These are phyloP conservation scores for Barnettozyma pratensis DNA, from an alignment of 805 yeast species.

Conservation along the genomic window DNA sequence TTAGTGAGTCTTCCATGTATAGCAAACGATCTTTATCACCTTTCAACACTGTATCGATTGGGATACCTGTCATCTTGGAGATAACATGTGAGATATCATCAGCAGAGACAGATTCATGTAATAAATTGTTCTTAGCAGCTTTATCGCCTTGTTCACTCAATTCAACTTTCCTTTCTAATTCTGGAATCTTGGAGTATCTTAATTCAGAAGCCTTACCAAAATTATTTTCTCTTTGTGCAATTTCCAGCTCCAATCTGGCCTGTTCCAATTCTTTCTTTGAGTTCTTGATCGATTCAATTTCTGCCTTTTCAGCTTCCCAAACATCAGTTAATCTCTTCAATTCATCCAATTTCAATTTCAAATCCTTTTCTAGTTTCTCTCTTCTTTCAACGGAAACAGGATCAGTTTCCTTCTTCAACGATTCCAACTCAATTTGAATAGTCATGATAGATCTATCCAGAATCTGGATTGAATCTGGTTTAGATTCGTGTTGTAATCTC, in stretches of 20 bases:
- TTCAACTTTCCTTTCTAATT: conserved; percentile 58
- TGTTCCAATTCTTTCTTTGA: conserved; percentile 81
- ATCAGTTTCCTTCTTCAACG: conserved; percentile 89
- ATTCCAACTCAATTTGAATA: conserved; percentile 90
- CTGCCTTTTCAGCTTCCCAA: conserved; percentile 82
- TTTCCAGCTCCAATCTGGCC: conserved; percentile 78
- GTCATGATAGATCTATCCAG: conserved; percentile 89
- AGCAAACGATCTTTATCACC: conserved; percentile 91
- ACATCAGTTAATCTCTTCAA: conserved; percentile 64
- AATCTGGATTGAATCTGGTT: conserved; percentile 90
- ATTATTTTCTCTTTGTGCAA: conserved; percentile 77
- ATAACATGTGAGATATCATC: conserved; percentile 93
- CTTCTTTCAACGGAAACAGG: conserved; percentile 75
- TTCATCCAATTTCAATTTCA: conserved; percentile 60
- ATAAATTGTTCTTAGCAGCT: conserved; percentile 29
- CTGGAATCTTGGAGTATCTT: conserved; percentile 84
- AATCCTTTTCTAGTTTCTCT: conserved; percentile 63
- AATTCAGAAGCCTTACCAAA: conserved; percentile 86
- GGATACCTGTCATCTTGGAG: conserved; percentile 93
- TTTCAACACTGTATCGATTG: conserved; percentile 82
- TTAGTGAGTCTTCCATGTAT: conserved; percentile 78
- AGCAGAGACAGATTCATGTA: conserved; percentile 90
- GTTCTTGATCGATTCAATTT: conserved; percentile 69
- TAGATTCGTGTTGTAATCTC: conserved; percentile 92
- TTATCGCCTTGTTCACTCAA: conserved; percentile 30